Base-by-base conservation (phyloP, 192 early-diverging fungal species). In the Backusella psychrophila region DNA sequence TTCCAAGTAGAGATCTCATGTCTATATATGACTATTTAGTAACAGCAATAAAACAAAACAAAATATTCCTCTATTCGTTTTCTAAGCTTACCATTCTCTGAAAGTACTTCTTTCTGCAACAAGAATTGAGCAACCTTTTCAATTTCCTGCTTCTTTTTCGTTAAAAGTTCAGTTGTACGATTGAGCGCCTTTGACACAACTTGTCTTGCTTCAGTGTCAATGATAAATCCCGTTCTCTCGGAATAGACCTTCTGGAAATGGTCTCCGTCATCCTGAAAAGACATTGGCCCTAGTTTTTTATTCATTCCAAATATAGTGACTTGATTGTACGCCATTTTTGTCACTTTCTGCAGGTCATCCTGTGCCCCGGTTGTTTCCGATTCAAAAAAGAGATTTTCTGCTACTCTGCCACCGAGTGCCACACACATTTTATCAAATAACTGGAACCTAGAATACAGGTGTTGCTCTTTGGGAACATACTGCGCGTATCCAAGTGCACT, bases 401-500 rank as follows among this genome's bases (percentile, higher is more conserved):
- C 46, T 93, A 91, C 93, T 33, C 93, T 90, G 0, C 94, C 94
- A 38, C 93, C 94, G 33, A 95, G 86, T 26, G 93, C 90, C 93
- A 96, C 94, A 79, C 93, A 94, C 92, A 94, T 94, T 72, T 92
- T 88, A 87, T 99, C 98, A 73, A 93, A 82, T 76, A 99, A 87
- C 81, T 97, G 95, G 39, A 90, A 89, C 5, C 91, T 95, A 35
- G 96, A 97, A 82, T 98, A 95, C 78, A 99, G 83, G 79, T 96
- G 95, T 86, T 97, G 92, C 79, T 99, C 98, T 83, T 97, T 96
- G 72, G 98, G 98, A 77, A 99, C 81, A 83, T 98, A 99, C 85
- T 99, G 98, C 65, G 98, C 98, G 87, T 99, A 99, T 15, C 98
- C 98, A 19, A 99, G 90, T 15, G 98, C 98, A 26, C 90, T 96